Conservation (phyloP, 2,329 filamentous ascomycete genomes). For the Camillea tinctor region DNA sequence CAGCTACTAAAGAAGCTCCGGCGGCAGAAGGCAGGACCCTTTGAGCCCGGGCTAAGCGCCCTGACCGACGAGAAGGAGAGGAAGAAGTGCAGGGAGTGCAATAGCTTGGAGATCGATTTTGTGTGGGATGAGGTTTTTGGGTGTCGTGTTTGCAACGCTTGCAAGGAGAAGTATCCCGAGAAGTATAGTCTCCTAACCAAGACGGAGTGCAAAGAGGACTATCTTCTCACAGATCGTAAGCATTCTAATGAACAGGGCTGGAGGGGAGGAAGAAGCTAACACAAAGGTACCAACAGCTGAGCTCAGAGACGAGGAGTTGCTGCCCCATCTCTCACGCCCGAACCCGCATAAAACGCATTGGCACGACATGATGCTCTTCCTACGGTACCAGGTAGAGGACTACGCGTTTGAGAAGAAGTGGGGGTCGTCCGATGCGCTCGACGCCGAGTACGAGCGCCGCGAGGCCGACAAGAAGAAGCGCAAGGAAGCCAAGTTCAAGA, state of each 20-base stretch:
- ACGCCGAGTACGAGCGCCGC: constrained; percentile 82
- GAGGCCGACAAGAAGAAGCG: constrained; percentile 77
- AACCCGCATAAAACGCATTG: constrained; percentile 96
- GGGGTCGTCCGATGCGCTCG: constrained; percentile 81
- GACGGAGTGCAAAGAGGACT: constrained; percentile 94
- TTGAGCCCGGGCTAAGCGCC: constrained; percentile 83
- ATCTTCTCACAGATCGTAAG: constrained; percentile 86
- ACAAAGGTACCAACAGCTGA: constrained; percentile 59
- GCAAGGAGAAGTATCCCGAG: constrained; percentile 87
- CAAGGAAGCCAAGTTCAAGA: constrained; percentile 89
- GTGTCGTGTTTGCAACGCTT: constrained; percentile 72
- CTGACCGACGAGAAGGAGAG: constrained; percentile 61
- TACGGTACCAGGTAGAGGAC: constrained; percentile 90
- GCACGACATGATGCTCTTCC: constrained; percentile 98
- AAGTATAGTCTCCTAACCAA: constrained; percentile 96
- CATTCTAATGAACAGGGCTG: background rate
- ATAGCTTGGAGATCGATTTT: constrained; percentile 84
- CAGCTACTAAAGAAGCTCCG: constrained; percentile 72
- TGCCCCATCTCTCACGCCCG: constrained; percentile 83
- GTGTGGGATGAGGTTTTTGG: constrained; percentile 87
- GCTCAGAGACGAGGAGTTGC: constrained; percentile 79
- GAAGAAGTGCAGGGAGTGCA: constrained; percentile 82
- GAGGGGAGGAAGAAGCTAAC: constrained; percentile 1
- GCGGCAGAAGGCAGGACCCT: constrained; percentile 74
- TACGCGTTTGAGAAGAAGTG: constrained; percentile 89